Base-by-base conservation (phyloP, 495 filamentous ascomycete species). In the Podospora pseudoanserina region DNA sequence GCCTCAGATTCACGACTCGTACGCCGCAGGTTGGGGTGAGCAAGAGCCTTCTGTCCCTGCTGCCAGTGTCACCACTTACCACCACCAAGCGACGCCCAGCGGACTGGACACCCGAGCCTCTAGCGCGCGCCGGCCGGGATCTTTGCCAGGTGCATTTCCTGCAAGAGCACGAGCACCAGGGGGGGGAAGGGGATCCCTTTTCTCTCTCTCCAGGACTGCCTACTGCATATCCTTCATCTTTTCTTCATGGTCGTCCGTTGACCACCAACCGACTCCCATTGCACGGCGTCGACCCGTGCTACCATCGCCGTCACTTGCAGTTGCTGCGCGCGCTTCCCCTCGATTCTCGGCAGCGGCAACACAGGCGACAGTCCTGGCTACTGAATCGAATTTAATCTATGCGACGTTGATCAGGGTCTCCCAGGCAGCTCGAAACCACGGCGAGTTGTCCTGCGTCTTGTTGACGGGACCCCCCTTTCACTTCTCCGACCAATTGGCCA, bases 391-490 rank as follows among this genome's bases (percentile, higher is more conserved):
- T 26, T 68, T 67, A 71, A 71, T 78, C 72, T 72, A 82, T 84
- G 81, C 81, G 77, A 81, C 81, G 79, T 75, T 74, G 78, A 81
- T 81, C 77, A 79, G 82, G 81, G 79, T 78, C 76, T 70, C 76
- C 75, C 72, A 76, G 76, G 79, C 77, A 78, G 77, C 77, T 82
- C 80, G 80, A 83, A 82, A 80, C 78, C 72, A 58, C 73, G 30
- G 77, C 74, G 78, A 76, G 77, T 67, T 75, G 72, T 75, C 74
- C 73, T 78, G 76, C 69, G 69, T 75, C 72, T 72, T 77, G 78
- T 74, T 76, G 75, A 62, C 30, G 59, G 75, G 78, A 75, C 75
- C 72, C 73, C 73, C 65, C 70, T 57, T 53, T 26, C 32, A 30
- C 6, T 65, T 32, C 69, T 68, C 54, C 64, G 60, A 71, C 67